These are phyloP conservation scores for Allantophomopsis lycopodina DNA, from an alignment of 2,329 filamentous ascomycete species.

Conservation along the genomic window DNA sequence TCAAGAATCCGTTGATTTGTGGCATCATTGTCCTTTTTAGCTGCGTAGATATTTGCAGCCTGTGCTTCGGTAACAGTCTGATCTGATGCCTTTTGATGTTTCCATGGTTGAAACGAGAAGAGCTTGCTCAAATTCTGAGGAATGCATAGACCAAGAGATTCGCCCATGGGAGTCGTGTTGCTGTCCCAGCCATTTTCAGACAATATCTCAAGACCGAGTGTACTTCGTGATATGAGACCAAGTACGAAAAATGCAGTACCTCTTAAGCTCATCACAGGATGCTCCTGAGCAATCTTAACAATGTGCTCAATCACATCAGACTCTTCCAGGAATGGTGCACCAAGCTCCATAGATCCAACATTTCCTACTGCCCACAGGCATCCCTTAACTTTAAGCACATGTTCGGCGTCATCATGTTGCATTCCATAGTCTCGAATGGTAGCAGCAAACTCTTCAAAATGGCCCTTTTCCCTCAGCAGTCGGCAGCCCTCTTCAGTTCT, in stretches of 20 bases:
- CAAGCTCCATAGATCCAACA: constrained; percentile 94
- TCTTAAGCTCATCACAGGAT: constrained; percentile 81
- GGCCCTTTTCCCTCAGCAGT: constrained; percentile 80
- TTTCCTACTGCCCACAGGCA: constrained; percentile 97
- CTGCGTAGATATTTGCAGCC: constrained; percentile 29
- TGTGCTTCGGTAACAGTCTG: constrained; percentile 25
- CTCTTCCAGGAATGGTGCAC: constrained; percentile 83
- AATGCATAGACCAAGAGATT: constrained; percentile 77
- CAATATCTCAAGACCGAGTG: constrained; percentile 85
- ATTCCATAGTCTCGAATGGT: constrained; percentile 82
- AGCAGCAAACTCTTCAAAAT: constrained; percentile 84
- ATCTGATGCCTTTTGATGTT: constrained; percentile 18
- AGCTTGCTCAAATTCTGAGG: constrained; percentile 67
- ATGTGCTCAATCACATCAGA: constrained; percentile 81
- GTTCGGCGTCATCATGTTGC: constrained; percentile 72
- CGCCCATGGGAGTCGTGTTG: constrained; percentile 69
- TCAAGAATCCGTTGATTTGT: constrained; percentile 66
- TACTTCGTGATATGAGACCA: constrained; percentile 79
- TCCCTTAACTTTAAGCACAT: constrained; percentile 86
- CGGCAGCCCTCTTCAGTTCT: constrained; percentile 86
- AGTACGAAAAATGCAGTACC: constrained; percentile 96
- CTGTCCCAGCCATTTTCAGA: constrained; percentile 88
- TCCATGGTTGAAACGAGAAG: constrained; percentile 56
- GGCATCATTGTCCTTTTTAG: constrained; percentile 40
- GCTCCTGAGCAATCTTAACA: constrained; percentile 74